These are phyloP conservation scores for Murraya paniculata DNA, from an alignment of 345 rosid species.

Conservation along the genomic window DNA sequence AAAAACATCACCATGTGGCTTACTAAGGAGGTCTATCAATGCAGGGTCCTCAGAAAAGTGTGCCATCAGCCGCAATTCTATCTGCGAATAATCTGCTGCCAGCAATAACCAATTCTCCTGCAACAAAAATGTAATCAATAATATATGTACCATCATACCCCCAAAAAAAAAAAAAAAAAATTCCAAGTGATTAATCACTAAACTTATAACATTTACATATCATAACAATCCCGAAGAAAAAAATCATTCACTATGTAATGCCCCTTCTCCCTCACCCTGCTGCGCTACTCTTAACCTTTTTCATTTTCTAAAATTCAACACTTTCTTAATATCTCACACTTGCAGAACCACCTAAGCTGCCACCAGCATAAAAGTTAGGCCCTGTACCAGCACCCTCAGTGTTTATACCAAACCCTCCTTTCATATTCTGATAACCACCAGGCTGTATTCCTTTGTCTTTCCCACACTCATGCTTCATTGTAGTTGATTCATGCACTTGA, in stretches of 20 bases:
- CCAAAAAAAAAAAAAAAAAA: not conserved
- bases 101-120: slow-evolving; percentile 90
- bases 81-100: slow-evolving; percentile 97
- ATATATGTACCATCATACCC: not conserved
- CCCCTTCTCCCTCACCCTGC: not conserved
- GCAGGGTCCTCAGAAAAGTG: slow-evolving; percentile 87
- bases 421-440: not conserved
- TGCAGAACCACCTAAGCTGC: not conserved
- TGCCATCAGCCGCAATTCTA: slow-evolving; percentile 91
- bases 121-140: slow-evolving; percentile 14
- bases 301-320: not conserved
- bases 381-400: not conserved
- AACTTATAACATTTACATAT: not conserved
- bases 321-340: not conserved
- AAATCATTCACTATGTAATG: not conserved
- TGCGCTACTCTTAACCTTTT: not conserved
- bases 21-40: slow-evolving; percentile 67
- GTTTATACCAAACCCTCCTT: not conserved
- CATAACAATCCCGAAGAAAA: not conserved
- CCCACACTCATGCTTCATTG: not conserved
- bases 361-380: not conserved
- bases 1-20: slow-evolving; percentile 86
- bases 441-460: not conserved
- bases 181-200: not conserved
- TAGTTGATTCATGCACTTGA: not conserved